phyloP scores from a whole-genome alignment of 305 asterid genomes.

The Fraxinus sp. region DNA sequence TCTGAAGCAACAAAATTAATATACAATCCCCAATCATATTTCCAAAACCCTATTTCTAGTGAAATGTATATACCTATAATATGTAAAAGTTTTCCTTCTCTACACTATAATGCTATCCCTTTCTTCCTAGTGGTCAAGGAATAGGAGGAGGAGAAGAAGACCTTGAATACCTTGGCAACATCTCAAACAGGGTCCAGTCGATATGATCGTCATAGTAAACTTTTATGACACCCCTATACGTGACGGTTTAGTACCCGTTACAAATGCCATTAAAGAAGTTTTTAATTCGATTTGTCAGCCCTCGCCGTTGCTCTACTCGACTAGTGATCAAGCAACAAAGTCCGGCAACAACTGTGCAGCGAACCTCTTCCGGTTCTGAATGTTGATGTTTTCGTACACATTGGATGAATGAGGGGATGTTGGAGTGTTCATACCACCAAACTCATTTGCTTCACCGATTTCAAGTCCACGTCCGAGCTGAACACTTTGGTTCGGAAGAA shows the following conservation, averaged over 20 bases:
- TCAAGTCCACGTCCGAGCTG: slow-evolving; percentile 49
- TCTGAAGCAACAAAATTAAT: neutral
- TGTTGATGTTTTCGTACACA: slow-evolving; percentile 63
- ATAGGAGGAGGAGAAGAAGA: slow-evolving; percentile 27
- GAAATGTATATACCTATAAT: slow-evolving; percentile 48
- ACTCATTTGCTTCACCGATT: slow-evolving; percentile 52
- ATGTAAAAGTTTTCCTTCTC: slow-evolving; percentile 32
- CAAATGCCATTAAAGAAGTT: neutral
- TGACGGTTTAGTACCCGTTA: neutral
- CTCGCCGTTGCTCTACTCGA: neutral
- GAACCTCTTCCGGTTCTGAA: slow-evolving; percentile 72
- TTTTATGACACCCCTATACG: neutral
- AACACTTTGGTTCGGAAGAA: slow-evolving; percentile 53
- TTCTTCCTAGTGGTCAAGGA: slow-evolving; percentile 31
- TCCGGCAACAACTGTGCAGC: slow-evolving; percentile 83
- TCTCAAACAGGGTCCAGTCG: neutral
- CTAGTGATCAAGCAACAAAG: slow-evolving; percentile 46
- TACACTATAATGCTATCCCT: slow-evolving; percentile 51
- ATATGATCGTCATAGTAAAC: neutral
- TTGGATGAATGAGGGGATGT: slow-evolving; percentile 47
- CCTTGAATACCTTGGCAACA: slow-evolving; percentile 25
- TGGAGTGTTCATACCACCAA: slow-evolving; percentile 40
- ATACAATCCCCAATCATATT: slow-evolving; percentile 56
- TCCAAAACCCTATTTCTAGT: slow-evolving; percentile 49
- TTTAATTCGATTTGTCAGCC: neutral